Evolutionary conservation across 192 early-diverging fungal genomes (phyloP).

Genomic region (Umbelopsis vinacea): DNA sequence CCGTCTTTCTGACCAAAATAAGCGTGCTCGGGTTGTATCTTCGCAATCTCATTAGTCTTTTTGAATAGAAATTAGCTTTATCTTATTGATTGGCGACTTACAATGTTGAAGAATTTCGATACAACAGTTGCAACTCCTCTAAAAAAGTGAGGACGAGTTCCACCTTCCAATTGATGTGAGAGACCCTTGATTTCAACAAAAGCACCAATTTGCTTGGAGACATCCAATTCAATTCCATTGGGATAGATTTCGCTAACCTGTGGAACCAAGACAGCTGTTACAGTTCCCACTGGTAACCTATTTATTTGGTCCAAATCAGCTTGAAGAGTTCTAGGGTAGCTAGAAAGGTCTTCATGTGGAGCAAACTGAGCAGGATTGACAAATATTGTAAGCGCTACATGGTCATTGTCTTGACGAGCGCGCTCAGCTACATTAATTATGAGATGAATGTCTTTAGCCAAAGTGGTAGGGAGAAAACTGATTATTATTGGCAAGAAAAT

Average conservation of each 20-base stretch:
- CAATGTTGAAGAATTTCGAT: slow-evolving; percentile 89
- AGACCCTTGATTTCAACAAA: slow-evolving; percentile 93
- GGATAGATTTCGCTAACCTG: slow-evolving; percentile 93
- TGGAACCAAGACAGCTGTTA: slow-evolving; percentile 66
- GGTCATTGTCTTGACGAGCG: slow-evolving; percentile 60
- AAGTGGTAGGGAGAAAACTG: not conserved
- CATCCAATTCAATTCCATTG: slow-evolving; percentile 81
- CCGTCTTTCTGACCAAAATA: slow-evolving; percentile 98
- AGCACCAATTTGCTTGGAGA: slow-evolving; percentile 77
- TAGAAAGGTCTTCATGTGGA: slow-evolving; percentile 89
- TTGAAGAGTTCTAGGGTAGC: slow-evolving; percentile 88
- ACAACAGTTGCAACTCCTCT: slow-evolving; percentile 96
- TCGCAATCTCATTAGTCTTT: not conserved
- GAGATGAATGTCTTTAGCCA: not conserved
- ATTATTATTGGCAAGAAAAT: not conserved
- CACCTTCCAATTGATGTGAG: slow-evolving; percentile 94
- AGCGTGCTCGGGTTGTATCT: slow-evolving; percentile 74
- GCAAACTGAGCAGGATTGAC: slow-evolving; percentile 99
- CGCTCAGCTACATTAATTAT: not conserved
- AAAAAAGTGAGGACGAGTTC: slow-evolving; percentile 93
- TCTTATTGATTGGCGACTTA: slow-evolving; percentile 20
- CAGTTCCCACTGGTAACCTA: slow-evolving; percentile 42
- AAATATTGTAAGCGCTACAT: slow-evolving; percentile 87
- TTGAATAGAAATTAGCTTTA: not conserved
- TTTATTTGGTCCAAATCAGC: slow-evolving; percentile 74